phyloP scores from a whole-genome alignment of 139 green algal species.

The Nannochloris sp. region DNA sequence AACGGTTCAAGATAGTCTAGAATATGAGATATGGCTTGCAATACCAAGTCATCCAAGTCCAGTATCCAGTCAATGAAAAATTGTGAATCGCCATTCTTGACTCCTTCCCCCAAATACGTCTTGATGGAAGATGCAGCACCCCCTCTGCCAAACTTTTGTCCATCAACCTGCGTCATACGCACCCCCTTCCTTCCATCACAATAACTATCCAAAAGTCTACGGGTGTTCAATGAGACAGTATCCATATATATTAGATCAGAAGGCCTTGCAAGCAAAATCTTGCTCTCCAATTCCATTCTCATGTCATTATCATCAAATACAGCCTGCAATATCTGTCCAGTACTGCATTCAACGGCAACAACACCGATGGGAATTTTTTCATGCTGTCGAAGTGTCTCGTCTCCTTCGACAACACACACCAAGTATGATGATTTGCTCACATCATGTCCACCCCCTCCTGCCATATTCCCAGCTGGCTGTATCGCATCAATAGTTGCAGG shows the following conservation, averaged over 20 bases:
- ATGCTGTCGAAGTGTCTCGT: no score
- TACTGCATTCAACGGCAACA: constrained; percentile 67
- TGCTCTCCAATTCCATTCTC: constrained; percentile 51
- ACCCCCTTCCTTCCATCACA: background rate
- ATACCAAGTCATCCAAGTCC: constrained; percentile 42
- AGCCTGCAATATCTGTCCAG: constrained; percentile 52
- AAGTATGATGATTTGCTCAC: no score
- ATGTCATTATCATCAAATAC: constrained; percentile 43
- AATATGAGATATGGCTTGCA: constrained; percentile 42
- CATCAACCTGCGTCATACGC: background rate
- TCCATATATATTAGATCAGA: constrained; percentile 58
- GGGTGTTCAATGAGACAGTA: constrained; percentile 26
- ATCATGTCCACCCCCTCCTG: background rate
- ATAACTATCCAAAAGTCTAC: constrained; percentile 26
- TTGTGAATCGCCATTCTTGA: background rate
- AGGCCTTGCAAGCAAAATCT: constrained; percentile 50
- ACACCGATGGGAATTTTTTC: background rate
- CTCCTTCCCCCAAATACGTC: background rate
- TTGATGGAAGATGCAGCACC: background rate
- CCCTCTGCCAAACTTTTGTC: background rate
- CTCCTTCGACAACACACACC: no score
- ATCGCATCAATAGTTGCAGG: constrained; percentile 71
- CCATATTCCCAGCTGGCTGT: background rate
- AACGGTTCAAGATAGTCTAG: constrained; percentile 59
- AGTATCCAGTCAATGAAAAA: constrained; percentile 26